Evolutionary conservation across 202 grass and related monocot species (phyloP).

Genomic region (Dendrocalamus latiflorus): DNA sequence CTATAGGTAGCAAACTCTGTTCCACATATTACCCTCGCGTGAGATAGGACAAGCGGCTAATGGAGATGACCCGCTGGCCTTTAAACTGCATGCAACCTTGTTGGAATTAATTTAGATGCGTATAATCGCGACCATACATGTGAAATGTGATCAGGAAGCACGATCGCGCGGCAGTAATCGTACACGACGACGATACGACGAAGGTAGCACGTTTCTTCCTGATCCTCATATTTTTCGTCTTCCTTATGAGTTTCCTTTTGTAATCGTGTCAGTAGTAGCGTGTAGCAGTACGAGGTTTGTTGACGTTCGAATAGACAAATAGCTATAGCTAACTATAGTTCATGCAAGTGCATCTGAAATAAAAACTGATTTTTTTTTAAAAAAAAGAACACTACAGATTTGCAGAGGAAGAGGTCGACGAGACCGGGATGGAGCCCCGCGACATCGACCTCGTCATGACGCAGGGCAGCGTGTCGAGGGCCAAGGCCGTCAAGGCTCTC

Average conservation of each 20-base stretch:
- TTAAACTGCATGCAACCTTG: too few relatives aligned
- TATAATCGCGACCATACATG: too few relatives aligned
- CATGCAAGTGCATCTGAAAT: too few relatives aligned
- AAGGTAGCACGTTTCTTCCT: not conserved
- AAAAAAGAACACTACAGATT: too few relatives aligned
- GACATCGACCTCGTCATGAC: conserved; percentile 98
- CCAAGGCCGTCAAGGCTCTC: conserved; percentile 82
- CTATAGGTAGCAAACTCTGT: too few relatives aligned
- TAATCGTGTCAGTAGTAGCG: not conserved
- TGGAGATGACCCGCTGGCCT: too few relatives aligned
- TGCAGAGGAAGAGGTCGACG: conserved; percentile 73
- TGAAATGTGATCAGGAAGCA: too few relatives aligned
- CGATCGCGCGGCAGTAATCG: too few relatives aligned
- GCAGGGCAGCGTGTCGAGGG: conserved; percentile 66
- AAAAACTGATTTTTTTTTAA: too few relatives aligned
- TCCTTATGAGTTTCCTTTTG: not conserved
- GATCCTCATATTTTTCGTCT: not conserved
- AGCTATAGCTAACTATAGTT: not conserved
- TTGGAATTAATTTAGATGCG: too few relatives aligned
- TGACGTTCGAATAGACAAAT: not conserved
- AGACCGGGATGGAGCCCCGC: conserved; percentile 64
- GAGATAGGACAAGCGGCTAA: too few relatives aligned
- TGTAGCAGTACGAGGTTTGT: not conserved
- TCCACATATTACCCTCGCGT: too few relatives aligned
- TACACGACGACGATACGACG: conserved; percentile 23